phyloP scores from a whole-genome alignment of 1,284 basidiomycete genomes.

The Cutaneotrichosporon dermatis region DNA sequence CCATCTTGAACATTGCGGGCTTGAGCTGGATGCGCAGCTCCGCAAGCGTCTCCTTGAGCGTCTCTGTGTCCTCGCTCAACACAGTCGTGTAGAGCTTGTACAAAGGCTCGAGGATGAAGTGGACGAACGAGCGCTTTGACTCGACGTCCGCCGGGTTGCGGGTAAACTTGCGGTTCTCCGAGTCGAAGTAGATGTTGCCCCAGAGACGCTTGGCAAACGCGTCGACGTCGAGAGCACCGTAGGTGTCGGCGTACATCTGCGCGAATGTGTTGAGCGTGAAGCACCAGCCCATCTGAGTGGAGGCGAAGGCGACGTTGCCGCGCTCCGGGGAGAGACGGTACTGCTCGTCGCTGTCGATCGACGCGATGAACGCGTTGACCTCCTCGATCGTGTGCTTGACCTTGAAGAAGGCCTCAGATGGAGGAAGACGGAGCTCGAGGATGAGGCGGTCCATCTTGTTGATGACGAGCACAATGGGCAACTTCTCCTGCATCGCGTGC shows the following conservation, averaged over 20 bases:
- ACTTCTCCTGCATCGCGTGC: slow-evolving; percentile 78
- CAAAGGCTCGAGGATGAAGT: slow-evolving; percentile 92
- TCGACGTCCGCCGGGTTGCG: slow-evolving; percentile 78
- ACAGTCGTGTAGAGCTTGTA: slow-evolving; percentile 97
- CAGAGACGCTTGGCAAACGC: slow-evolving; percentile 79
- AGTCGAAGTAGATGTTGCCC: slow-evolving; percentile 96
- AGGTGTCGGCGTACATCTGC: slow-evolving; percentile 91
- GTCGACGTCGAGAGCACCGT: slow-evolving; percentile 52
- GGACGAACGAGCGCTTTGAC: slow-evolving; percentile 80
- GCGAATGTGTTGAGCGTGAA: slow-evolving; percentile 94
- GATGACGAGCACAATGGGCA: slow-evolving; percentile 88
- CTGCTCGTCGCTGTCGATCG: slow-evolving; percentile 81
- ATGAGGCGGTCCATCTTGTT: slow-evolving; percentile 99
- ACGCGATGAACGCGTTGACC: slow-evolving; percentile 91
- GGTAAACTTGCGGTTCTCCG: slow-evolving; percentile 76
- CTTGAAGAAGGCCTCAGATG: slow-evolving; percentile 96
- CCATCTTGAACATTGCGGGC: slow-evolving; percentile 95
- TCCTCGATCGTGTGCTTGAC: slow-evolving; percentile 99
- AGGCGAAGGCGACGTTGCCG: slow-evolving; percentile 96
- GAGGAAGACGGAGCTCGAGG: slow-evolving; percentile 91
- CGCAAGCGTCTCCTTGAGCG: slow-evolving; percentile 73
- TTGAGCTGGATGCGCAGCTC: slow-evolving; percentile 81
- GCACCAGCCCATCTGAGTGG: slow-evolving; percentile 95
- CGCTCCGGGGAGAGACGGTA: slow-evolving; percentile 85
- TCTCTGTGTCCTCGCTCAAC: slow-evolving; percentile 82